phyloP scores from a whole-genome alignment of 2,329 filamentous ascomycete species.

The Colletotrichum tofieldiae region DNA sequence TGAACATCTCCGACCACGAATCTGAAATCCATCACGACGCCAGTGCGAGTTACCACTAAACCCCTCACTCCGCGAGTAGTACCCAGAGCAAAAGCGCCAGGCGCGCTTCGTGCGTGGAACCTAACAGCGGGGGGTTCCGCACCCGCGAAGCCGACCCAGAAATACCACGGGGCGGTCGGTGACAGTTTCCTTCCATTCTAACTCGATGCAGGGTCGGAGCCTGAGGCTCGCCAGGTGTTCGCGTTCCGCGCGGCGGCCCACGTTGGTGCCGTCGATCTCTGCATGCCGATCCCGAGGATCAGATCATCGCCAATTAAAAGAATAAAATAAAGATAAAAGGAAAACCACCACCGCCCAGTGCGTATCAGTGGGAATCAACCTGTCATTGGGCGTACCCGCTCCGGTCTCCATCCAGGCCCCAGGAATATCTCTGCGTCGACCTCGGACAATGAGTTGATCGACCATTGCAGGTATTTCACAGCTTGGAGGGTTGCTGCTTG shows the following conservation, averaged over 20 bases:
- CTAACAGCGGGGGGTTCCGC: neutral
- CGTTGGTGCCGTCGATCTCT: slow-evolving; percentile 35
- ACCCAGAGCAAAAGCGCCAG: neutral
- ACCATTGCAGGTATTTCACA: neutral
- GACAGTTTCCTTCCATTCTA: neutral
- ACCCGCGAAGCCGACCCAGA: neutral
- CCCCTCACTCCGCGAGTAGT: neutral
- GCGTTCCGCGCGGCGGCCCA: slow-evolving; percentile 23
- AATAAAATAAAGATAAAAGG: no score
- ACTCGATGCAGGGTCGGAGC: slow-evolving; percentile 20
- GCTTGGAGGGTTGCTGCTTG: neutral
- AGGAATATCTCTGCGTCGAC: neutral
- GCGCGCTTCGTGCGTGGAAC: neutral
- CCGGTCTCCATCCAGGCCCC: neutral
- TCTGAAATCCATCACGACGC: neutral
- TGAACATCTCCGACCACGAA: no score
- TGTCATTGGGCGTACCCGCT: neutral
- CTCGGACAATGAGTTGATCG: neutral
- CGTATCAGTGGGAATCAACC: neutral
- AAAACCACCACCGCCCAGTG: neutral
- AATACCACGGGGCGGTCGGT: neutral
- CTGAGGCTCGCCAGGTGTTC: slow-evolving; percentile 9
- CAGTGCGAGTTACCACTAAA: neutral
- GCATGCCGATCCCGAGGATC: slow-evolving; percentile 31
- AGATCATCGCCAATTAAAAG: slow-evolving; percentile 7